phyloP scores from a whole-genome alignment of 139 green algal species.

The Picochlorum costavermella region DNA sequence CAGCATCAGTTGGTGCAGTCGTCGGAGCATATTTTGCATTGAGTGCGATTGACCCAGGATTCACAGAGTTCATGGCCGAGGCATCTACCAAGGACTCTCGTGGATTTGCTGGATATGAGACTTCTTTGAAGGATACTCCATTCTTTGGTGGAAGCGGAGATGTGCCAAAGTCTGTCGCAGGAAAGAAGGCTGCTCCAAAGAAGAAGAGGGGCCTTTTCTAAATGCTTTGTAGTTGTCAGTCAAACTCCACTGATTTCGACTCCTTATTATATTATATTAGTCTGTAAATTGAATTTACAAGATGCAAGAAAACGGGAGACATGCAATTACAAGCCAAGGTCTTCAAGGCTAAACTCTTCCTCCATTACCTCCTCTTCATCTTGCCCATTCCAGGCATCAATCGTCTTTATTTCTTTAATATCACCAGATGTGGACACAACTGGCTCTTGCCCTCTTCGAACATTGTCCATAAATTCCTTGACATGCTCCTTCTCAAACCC shows the following conservation, averaged over 20 bases:
- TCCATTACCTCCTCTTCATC: conserved; percentile 55
- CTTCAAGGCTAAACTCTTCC: conserved; percentile 82
- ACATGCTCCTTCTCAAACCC: conserved; percentile 44
- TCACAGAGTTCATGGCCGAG: conserved; percentile 11
- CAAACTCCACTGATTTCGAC: not conserved
- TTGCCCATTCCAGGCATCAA: conserved; percentile 66
- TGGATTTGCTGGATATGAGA: conserved; percentile 19
- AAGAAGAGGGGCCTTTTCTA: not conserved
- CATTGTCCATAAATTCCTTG: conserved; percentile 44
- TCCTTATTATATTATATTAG: no score
- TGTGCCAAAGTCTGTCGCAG: not conserved
- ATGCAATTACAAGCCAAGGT: conserved; percentile 33
- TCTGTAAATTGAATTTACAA: no score
- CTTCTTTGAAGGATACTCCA: conserved; percentile 24
- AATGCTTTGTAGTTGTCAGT: not conserved
- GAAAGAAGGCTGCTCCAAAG: conserved; percentile 3
- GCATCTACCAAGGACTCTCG: conserved; percentile 9
- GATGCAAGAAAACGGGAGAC: no score
- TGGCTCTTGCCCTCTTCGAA: conserved; percentile 31
- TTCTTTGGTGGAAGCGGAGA: conserved; percentile 23
- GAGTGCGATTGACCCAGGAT: conserved; percentile 14
- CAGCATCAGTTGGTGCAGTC: conserved; percentile 11
- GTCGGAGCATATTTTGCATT: conserved; percentile 7
- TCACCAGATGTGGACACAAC: conserved; percentile 26
- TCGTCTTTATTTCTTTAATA: conserved; percentile 10